Evolutionary conservation across 148 eudicot species (phyloP), one percentile per base, ranked within the genome.

Genomic region (Talinum fruticosum): DNA sequence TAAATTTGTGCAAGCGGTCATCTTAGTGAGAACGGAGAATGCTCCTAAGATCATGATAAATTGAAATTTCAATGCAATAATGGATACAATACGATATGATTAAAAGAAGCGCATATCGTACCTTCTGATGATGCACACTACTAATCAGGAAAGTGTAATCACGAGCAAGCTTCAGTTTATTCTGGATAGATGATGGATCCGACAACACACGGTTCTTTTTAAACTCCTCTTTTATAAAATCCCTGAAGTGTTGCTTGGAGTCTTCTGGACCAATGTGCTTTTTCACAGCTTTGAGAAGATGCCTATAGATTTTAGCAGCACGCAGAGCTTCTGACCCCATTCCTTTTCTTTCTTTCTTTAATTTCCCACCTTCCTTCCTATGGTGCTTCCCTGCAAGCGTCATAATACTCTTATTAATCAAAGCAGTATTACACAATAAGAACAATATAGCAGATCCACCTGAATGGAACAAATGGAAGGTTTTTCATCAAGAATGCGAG

Each of bases 121-220:
- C 98, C 98, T 91, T 86, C 68, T 95, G 97, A 79, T 92, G 87
- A 78, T 95, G 99, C 21, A 96, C 87, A 53, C 90, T 93, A 79
- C 91, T 88, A 28, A 96, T 93, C 76, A 91, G 83, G 77, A 33
- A 84, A 54, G 94, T 78, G 80, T 90, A 96, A 82, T 93, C 91
- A 47, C 59, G 80, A 66, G 91, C 94, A 79, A 96, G 95, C 84
- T 89, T 91, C 72, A 96, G 53, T 59, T 90, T 86, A 62, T 79
- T 86, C 57, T 84, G 85, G 77, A 86, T 35, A 21, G 85, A 81
- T 10, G 89, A 84, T 13, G 83, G 82, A 73, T 88, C 88, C 14
- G 81, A 69, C 53, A 80, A 72, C 5, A 78, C 82, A 59, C 66
- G 73, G 80, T 75, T 78, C 79, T 83, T 91, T 66, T 85, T 79